These are phyloP conservation scores for Gyromitra esculenta DNA, from an alignment of 2,329 filamentous ascomycete species.

Conservation along the genomic window DNA sequence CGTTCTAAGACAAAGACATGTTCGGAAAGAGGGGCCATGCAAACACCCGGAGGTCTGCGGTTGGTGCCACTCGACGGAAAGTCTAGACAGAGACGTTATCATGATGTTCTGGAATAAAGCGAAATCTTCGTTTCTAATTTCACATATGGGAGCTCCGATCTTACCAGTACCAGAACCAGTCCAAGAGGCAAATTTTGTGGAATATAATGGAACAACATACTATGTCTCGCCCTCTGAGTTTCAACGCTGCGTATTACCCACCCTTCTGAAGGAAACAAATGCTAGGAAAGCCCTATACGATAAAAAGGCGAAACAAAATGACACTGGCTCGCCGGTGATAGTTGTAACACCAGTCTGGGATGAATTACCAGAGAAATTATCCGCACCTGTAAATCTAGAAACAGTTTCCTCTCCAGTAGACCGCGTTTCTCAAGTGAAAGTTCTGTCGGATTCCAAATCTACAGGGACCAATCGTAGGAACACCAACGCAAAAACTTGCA, in stretches of 20 bases:
- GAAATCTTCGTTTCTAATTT: slow-evolving; percentile 10
- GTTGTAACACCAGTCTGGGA: slow-evolving; percentile 3
- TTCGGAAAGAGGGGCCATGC: slow-evolving; percentile 44
- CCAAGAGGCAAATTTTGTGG: slow-evolving; percentile 24
- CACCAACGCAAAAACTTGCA: not conserved
- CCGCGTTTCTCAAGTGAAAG: not conserved
- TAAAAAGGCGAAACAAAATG: slow-evolving; percentile 1
- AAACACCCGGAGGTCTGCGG: slow-evolving; percentile 43
- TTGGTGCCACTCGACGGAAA: slow-evolving; percentile 31
- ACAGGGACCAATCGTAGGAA: not conserved
- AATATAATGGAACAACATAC: slow-evolving; percentile 46
- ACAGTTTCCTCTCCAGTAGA: not conserved
- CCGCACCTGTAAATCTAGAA: not conserved
- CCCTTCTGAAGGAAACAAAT: slow-evolving; percentile 3
- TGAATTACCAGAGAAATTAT: not conserved
- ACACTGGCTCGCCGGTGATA: slow-evolving; percentile 7
- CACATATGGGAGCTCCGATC: not conserved
- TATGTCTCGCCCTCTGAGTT: slow-evolving; percentile 42
- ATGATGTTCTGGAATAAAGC: slow-evolving; percentile 39
- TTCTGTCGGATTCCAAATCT: not conserved
- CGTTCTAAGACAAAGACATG: slow-evolving; percentile 38
- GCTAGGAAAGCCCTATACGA: not conserved
- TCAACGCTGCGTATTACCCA: slow-evolving; percentile 29
- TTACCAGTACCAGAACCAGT: not conserved
- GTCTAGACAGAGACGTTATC: slow-evolving; percentile 19